Base-by-base conservation (phyloP, 345 rosid genomes). In the Clarkia xantiana region DNA sequence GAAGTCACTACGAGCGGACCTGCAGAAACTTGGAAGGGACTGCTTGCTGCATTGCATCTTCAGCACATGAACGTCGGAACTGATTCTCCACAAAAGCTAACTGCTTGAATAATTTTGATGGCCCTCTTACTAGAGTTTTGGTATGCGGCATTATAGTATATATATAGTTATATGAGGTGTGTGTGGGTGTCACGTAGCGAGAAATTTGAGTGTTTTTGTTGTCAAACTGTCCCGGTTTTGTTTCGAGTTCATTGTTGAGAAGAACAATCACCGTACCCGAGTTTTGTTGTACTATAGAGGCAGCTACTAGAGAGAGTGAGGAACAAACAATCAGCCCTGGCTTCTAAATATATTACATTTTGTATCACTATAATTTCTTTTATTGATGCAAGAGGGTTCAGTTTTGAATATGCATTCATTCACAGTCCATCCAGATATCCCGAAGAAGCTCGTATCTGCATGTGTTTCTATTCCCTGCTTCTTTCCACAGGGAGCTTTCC, bases 11-110 rank as follows among this genome's bases (percentile, higher is more conserved):
- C 72, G 13, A 67, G 60, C 61, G 89, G 79, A 19, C 70, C 93
- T 4, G 80, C 70, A 45, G 94, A 86, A 64, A 69, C 85, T 49
- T 91, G 98, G 98, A 77, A 71, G 25, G 80, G 94, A 18, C 73
- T 91, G 68, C 69, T 91, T 72, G 82, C 85, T 36, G 93, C 85
- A 7, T 65, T 91, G 40, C 93, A 67, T 65, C 86, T 86, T 55
- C 76, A 77, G 69, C 75, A 67, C 39, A 45, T 62, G 53, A 73
- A 82, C 59, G 71, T 71, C 60, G 50, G 55, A 29, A 49, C 42
- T 49, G 51, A 83, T 57, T 69, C 84, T 18, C 74, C 84, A 17
- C 77, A 67, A 53, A 76, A 78, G 76, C 65, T 78, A 54, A 78
- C 85, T 23, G 64, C 78, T 16, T 67, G 68, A 63, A 34, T 53